Evolutionary conservation across 345 rosid genomes (phyloP), one percentile per base, ranked within the genome.

Genomic region (Dimocarpus longan): DNA sequence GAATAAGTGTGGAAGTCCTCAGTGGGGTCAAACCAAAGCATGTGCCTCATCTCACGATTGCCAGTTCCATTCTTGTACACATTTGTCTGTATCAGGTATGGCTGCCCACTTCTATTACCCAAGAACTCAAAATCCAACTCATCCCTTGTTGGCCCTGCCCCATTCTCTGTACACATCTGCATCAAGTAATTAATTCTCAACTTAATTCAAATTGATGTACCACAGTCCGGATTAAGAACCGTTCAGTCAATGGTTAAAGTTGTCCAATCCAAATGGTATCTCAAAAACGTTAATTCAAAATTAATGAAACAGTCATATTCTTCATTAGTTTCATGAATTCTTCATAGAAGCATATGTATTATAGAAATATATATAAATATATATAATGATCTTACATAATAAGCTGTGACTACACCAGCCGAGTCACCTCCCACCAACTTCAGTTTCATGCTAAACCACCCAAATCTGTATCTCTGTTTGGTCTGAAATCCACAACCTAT

Each of bases 401-500:
- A 95, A 70, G 99, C 99, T 22, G 99, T 95, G 42, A 95, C 98
- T 3, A 95, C 97, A 22, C 99, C 99, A 15, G 98, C 99, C 3
- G 99, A 95, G 80, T 95, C 99, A 70, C 97, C 97, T 48, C 94
- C 97, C 13, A 94, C 99, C 71, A 95, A 83, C 78, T 94, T 95
- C 83, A 95, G 82, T 88, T 93, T 95, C 99, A 95, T 95, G 85
- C 98, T 92, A 70, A 95, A 95, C 99, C 97, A 95, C 6, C 99
- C 98, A 71, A 92, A 94, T 87, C 99, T 85, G 87, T 95, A 94
- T 75, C 80, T 91, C 84, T 94, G 93, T 79, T 94, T 95, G 15
- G 98, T 95, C 82, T 92, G 95, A 84, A 95, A 95, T 50, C 99
- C 99, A 81, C 99, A 95, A 8, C 99, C 99, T 93, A 68, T 72